These are phyloP conservation scores for Rhodotorula taiwanensis DNA, from an alignment of 768 basidiomycete species.

Conservation along the genomic window DNA sequence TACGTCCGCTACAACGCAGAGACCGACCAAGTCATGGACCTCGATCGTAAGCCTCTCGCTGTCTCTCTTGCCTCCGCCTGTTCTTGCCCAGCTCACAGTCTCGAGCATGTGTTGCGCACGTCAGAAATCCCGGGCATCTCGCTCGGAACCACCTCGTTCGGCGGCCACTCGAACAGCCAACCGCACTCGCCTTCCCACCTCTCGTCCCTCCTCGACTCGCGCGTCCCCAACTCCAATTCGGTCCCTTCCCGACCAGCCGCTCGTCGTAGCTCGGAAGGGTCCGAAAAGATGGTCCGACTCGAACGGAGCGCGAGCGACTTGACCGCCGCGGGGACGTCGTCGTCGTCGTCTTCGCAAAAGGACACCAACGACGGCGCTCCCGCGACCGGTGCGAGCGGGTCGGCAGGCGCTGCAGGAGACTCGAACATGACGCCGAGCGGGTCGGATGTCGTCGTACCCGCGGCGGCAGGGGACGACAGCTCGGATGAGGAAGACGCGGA, in stretches of 20 bases:
- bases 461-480: background rate
- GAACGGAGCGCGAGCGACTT: constrained; percentile 15
- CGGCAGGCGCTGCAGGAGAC: background rate
- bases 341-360: background rate
- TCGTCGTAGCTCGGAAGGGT: constrained; percentile 20
- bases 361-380: too few species aligned
- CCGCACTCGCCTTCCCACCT: background rate
- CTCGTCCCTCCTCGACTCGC: background rate
- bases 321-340: background rate
- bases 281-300: constrained; percentile 38
- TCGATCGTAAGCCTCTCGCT: constrained; percentile 33
- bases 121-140: constrained; percentile 42
- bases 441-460: background rate
- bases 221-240: background rate
- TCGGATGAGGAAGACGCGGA: constrained; percentile 28
- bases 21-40: constrained; percentile 41
- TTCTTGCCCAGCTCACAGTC: background rate
- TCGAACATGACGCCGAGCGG: too few species aligned
- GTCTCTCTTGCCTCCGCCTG: background rate
- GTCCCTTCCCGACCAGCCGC: background rate
- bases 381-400: too few species aligned
- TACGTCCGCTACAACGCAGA: constrained; percentile 42
- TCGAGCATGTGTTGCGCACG: background rate
- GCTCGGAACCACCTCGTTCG: constrained; percentile 31
- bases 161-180: background rate